Evolutionary conservation across 805 yeast genomes (phyloP), one percentile per base, ranked within the genome.

Genomic region (Metschnikowia santaceciliae): DNA sequence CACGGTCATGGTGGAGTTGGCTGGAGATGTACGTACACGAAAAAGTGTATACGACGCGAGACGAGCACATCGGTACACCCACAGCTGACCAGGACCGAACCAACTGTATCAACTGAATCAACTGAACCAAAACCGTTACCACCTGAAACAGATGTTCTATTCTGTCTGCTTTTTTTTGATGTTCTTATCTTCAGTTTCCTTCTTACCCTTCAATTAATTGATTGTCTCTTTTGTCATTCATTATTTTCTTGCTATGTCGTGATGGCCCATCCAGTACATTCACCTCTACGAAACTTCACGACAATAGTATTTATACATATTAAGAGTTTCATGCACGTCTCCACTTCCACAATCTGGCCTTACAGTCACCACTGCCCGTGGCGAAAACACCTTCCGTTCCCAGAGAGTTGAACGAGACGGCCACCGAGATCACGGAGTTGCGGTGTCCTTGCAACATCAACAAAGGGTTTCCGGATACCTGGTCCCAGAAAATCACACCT

Each of bases 401-500:
- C 54, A 79, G 77, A 55, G 89, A 84, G 55, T 83, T 83, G 59
- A 90, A 90, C 22, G 94, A 84, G 20, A 94, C 96, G 45, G 96
- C 90, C 37, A 92, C 98, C 49, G 92, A 84, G 60, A 92, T 92
- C 44, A 94, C 98, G 8, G 96, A 88, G 75, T 92, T 92, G 67
- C 94, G 84, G 70, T 92, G 98, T 34, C 98, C 98, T 74, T 90
- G 97, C 61, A 94, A 79, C 96, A 91, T 90, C 64, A 92, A 78
- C 69, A 90, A 82, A 48, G 96, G 96, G 69, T 89, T 91, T 55
- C 97, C 97, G 13, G 91, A 82, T 42, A 78, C 75, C 61, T 91
- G 91, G 67, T 92, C 97, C 99, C 99, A 92, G 75, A 92, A 87
- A 55, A 91, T 87, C 49, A 92, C 97, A 48, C 97, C 97, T 62